Conservation (phyloP, 352 stramenopile genomes). For the Halophytophthora batemanensis region DNA sequence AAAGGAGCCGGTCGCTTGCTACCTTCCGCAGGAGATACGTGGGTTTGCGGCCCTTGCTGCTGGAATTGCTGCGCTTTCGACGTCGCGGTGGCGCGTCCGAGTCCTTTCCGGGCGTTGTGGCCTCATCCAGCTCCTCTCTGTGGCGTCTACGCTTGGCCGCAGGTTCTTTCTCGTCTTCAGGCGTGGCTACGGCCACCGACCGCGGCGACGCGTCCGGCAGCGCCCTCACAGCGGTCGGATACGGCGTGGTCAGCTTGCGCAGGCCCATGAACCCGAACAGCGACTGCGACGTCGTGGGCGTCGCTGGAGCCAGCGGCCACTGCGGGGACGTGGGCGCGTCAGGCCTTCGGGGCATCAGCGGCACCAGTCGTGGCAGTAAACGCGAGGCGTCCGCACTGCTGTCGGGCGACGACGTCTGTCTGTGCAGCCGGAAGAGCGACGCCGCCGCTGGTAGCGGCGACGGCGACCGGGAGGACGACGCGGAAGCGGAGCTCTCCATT, state of each 20-base stretch:
- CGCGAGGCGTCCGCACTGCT: constrained; percentile 5
- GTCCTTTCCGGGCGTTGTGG: constrained; percentile 11
- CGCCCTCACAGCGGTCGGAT: background rate
- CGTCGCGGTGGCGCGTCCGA: constrained; percentile 7
- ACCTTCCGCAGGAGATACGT: constrained; percentile 51
- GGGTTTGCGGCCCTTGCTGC: constrained; percentile 30
- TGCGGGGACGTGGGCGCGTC: background rate
- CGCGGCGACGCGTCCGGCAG: constrained; percentile 10
- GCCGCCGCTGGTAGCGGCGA: constrained; percentile 12
- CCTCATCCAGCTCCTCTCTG: constrained; percentile 11
- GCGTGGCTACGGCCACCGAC: constrained; percentile 9
- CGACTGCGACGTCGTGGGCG: constrained; percentile 11
- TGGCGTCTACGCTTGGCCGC: constrained; percentile 5
- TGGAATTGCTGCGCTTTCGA: constrained; percentile 25
- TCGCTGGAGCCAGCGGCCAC: background rate
- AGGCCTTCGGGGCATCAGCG: constrained; percentile 11
- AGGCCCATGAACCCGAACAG: constrained; percentile 19
- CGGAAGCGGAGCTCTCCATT: background rate
- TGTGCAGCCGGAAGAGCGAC: constrained; percentile 14
- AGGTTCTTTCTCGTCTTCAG: constrained; percentile 1
- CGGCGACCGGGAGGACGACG: constrained; percentile 5
- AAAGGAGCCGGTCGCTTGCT: background rate
- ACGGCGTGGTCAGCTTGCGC: background rate
- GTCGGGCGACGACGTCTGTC: constrained; percentile 6
- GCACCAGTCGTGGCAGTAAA: constrained; percentile 14